A percentile compares a stretch with the other conserved stretches of the same genome.
Conservation (phyloP, 2,329 filamentous ascomycete species). For the Phoma sp. region DNA sequence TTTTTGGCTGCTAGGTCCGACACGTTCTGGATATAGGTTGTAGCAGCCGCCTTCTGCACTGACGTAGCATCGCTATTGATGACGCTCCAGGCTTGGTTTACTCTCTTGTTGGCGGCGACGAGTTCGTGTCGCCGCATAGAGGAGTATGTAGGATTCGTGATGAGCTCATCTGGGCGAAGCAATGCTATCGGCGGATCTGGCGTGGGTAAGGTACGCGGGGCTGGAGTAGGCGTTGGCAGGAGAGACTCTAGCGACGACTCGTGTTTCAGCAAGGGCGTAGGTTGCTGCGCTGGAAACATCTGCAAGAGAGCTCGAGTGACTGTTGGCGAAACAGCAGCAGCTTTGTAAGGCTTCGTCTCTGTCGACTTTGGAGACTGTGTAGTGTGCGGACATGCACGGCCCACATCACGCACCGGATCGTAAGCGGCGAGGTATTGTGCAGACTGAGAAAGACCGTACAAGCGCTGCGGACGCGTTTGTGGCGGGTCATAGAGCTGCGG, state of each 20-base stretch:
- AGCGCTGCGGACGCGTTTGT: conserved; percentile 2
- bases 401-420: background rate
- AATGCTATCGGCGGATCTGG: background rate
- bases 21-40: background rate
- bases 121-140: background rate
- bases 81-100: conserved; percentile 1
- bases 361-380: background rate
- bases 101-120: background rate
- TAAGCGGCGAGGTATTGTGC: background rate
- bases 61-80: conserved; percentile 2
- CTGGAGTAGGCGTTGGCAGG: background rate
- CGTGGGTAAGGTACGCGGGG: background rate
- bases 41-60: background rate
- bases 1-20: background rate
- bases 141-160: background rate
- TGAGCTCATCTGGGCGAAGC: conserved; percentile 6
- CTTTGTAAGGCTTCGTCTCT: too few relatives aligned
- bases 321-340: background rate
- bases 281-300: background rate
- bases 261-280: background rate
- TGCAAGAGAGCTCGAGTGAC: background rate
- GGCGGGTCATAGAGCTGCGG: conserved; percentile 15
- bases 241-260: background rate
- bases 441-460: background rate
- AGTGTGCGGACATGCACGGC: background rate